Percentiles rank a stretch among this genome's conserved stretches.
phyloP scores from a whole-genome alignment of 1,284 basidiomycete genomes.

The Ceratobasidium sp. region DNA sequence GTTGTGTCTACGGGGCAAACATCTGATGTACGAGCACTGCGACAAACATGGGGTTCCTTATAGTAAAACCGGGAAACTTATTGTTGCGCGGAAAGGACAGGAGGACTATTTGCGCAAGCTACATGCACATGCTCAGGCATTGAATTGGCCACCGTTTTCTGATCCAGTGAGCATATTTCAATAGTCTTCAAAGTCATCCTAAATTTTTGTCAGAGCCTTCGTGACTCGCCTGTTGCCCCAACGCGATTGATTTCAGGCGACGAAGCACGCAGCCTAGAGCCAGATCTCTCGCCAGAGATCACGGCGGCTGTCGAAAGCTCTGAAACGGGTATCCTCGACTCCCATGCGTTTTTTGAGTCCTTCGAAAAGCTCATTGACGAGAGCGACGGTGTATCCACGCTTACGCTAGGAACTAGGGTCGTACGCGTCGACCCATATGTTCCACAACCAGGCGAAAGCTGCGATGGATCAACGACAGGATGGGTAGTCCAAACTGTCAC shows the following conservation, averaged over 20 bases:
- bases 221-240: slow-evolving; percentile 61
- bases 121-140: slow-evolving; percentile 67
- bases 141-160: slow-evolving; percentile 64
- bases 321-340: slow-evolving; percentile 92
- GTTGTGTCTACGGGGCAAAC: slow-evolving; percentile 87
- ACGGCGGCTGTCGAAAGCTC: slow-evolving; percentile 81
- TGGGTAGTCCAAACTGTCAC: slow-evolving; percentile 64
- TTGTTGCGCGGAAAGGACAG: slow-evolving; percentile 78
- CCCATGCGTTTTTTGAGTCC: slow-evolving; percentile 81
- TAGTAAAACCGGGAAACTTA: slow-evolving; percentile 86
- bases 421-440: slow-evolving; percentile 83
- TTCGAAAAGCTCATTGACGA: slow-evolving; percentile 85
- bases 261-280: slow-evolving; percentile 82
- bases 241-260: slow-evolving; percentile 75
- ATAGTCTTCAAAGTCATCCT: not conserved
- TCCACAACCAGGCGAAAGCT: slow-evolving; percentile 45
- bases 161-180: slow-evolving; percentile 45
- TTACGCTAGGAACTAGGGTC: slow-evolving; percentile 66
- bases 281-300: slow-evolving; percentile 78
- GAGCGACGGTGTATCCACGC: slow-evolving; percentile 8
- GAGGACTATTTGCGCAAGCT: slow-evolving; percentile 75
- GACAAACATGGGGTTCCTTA: slow-evolving; percentile 70
- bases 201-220: slow-evolving; percentile 26
- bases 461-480: slow-evolving; percentile 52
- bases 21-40: slow-evolving; percentile 86